Evolutionary conservation across 352 stramenopile genomes (phyloP).

Genomic region (Pythium graminicola): DNA sequence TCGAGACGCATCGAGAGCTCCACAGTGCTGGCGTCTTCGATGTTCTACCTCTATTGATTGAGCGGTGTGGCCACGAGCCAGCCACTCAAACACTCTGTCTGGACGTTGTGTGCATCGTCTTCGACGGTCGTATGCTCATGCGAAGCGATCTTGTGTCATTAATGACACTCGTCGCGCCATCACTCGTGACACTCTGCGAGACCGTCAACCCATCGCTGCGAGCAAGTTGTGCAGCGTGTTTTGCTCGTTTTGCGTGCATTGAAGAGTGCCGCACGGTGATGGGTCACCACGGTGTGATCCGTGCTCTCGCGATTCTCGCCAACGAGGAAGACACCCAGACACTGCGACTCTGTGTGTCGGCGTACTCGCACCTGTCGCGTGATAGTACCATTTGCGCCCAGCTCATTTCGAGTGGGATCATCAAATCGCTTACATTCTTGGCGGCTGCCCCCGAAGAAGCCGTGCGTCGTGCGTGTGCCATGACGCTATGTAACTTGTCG

Average conservation of each 20-base stretch:
- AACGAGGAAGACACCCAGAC: slow-evolving; percentile 45
- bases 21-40: slow-evolving; percentile 23
- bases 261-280: slow-evolving; percentile 45
- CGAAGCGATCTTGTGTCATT: slow-evolving; percentile 33
- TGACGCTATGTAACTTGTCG: slow-evolving; percentile 92
- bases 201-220: slow-evolving; percentile 20
- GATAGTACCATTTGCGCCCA: slow-evolving; percentile 37
- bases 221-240: slow-evolving; percentile 50
- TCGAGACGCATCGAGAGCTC: slow-evolving; percentile 44
- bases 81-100: slow-evolving; percentile 43
- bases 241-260: slow-evolving; percentile 59
- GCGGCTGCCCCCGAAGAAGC: slow-evolving; percentile 62
- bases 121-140: slow-evolving; percentile 46
- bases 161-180: slow-evolving; percentile 36
- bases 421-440: slow-evolving; percentile 64
- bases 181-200: slow-evolving; percentile 40
- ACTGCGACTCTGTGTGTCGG: slow-evolving; percentile 53
- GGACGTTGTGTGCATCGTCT: slow-evolving; percentile 58
- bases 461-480: slow-evolving; percentile 68
- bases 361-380: slow-evolving; percentile 55
- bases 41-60: slow-evolving; percentile 36
- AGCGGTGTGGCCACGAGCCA: slow-evolving; percentile 28
- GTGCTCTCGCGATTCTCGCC: slow-evolving; percentile 43
- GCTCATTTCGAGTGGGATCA: slow-evolving; percentile 51
- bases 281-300: slow-evolving; percentile 43